Base-by-base conservation (phyloP, 768 basidiomycete species). In the Serendipita sp. region DNA sequence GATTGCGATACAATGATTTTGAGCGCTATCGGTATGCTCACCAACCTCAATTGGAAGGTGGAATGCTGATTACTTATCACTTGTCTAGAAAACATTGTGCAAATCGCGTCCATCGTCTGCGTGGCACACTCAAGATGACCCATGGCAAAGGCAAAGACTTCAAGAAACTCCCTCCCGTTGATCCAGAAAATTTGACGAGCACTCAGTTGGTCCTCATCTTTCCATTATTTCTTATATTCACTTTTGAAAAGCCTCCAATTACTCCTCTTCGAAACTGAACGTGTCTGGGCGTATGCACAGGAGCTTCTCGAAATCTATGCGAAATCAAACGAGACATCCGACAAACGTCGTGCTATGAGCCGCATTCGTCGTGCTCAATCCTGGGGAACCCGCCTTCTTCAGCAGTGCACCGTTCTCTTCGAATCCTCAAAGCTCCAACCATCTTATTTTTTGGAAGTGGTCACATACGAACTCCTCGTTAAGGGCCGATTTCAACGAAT, bases 131-230 rank as follows among this genome's bases (percentile, higher is more conserved):
- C 58, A 92, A 89, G 71, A 81, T 85, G 77, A 89, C 88, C 16
- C 89, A 93, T 69, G 91, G 92, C 35, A 90, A 88, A 71, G 89
- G 89, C 28, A 86, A 85, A 69, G 89, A 92, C 54, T 97, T 91
- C 79, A 95, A 92, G 77, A 90, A 88, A 70, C 72, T 86, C 28
- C 83, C 90, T 5, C 74, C 82, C 3, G 70, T 93, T 60, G 82
- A 79, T 18, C 73, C 80, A 3, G 88, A 88, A n/a, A 80, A 75
- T 63, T 79, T 89, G 67, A 88, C 85, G 72, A 89, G 91, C 68
- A 89, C 86, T 75, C 88, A 93, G 94, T 95, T 71, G 73, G 86
- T 76, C 15, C 41, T 65, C 30, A 28, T 38, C 3, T 3, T 47
- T 45, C 63, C 67, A 45, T 64, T 64, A 66, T 44, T 51, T 54